Evolutionary conservation across 1,284 basidiomycete species (phyloP), one percentile per base, ranked within the genome.

Genomic region (Ustilago nuda): DNA sequence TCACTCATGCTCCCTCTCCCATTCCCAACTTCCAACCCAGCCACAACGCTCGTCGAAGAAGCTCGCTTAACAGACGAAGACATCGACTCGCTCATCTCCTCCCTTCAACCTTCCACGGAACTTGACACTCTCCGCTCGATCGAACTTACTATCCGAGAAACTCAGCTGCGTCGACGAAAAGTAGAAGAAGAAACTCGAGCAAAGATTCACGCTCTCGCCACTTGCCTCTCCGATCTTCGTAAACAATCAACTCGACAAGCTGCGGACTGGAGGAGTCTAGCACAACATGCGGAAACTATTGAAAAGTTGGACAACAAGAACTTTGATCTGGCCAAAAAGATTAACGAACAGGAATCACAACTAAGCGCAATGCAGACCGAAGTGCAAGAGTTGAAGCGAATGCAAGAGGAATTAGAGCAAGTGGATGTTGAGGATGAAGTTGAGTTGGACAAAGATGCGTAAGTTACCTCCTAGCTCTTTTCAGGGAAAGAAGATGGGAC

Each of bases 241-340:
- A 66, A 73, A 19, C 76, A 77, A 55, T 66, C 63, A 12, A 78
- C 79, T 12, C 70, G 80, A 0, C 61, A 77, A 32, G 68, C 79
- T 4, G 75, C 79, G 4, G 79, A 82, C n/a, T 82, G 81, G 81
- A 57, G 76, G 8, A 66, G 61, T 4, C 56, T 80, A 12, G 63
- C 76, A 9, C 51, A 46, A n/a, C 79, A 82, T 43, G 59, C 64
- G 2, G 63, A 72, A 8, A 68, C 61, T 2, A 80, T 82, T 46
- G 73, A 75, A 27, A 71, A 72, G 32, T 56, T 82, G 35, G 81
- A 82, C 41, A 76, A 81, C 35, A 35, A 72, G n/a, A 81, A 82
- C 52, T 82, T 82, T 36, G 78, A 80, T 39, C 65, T 82, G 8
- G 81, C 79, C 8, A 81, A 81, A 52, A 82, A 73, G 30, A 79